These are phyloP conservation scores for Saturnispora mendoncae DNA, from an alignment of 805 yeast genomes.

Conservation along the genomic window DNA sequence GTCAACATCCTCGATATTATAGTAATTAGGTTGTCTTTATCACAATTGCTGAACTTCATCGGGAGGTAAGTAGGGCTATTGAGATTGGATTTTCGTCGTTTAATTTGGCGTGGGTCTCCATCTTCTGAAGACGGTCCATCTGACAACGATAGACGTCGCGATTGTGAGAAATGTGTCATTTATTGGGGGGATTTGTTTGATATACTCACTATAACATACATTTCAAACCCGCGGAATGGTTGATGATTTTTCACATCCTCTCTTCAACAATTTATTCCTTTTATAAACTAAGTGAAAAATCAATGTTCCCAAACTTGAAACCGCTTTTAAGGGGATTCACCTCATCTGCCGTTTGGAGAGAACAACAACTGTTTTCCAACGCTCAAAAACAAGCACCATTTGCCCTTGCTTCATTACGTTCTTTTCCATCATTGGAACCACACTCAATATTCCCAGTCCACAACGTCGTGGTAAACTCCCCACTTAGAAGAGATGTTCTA, in stretches of 20 bases:
- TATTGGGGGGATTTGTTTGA: too few relatives aligned
- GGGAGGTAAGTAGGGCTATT: constrained; percentile 30
- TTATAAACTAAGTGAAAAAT: neutral
- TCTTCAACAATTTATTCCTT: neutral
- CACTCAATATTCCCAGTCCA: constrained; percentile 68
- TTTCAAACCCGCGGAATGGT: neutral
- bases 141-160: neutral
- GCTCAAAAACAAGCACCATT: constrained; percentile 50
- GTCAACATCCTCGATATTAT: constrained; percentile 74
- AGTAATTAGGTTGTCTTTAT: constrained; percentile 58
- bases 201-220: too few relatives aligned
- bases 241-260: neutral
- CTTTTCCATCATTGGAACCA: constrained; percentile 91
- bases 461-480: constrained; percentile 55
- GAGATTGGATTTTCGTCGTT: constrained; percentile 4
- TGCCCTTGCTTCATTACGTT: constrained; percentile 66
- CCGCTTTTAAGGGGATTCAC: neutral
- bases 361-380: constrained; percentile 24
- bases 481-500: constrained; percentile 80
- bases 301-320: constrained; percentile 4
- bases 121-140: neutral
- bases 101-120: constrained; percentile 1
- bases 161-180: constrained; percentile 3
- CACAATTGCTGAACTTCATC: constrained; percentile 50
- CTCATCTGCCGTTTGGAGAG: constrained; percentile 1